Base-by-base conservation (phyloP, 495 filamentous ascomycete genomes). In the Penicillium ucsense region DNA sequence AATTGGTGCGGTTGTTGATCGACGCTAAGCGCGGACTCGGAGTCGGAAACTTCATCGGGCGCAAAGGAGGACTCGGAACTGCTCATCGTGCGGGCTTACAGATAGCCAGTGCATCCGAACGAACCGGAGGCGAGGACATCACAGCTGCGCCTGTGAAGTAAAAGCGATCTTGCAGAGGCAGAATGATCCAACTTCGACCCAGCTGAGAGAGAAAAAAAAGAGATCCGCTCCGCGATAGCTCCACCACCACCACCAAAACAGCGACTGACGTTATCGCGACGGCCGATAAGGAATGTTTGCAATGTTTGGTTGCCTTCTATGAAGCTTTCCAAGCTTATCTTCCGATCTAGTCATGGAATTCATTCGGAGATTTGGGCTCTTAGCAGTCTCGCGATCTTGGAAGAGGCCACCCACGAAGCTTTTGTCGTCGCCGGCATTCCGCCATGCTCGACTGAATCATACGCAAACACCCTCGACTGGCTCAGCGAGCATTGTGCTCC, bases 401-500 rank as follows among this genome's bases (percentile, higher is more conserved):
- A 55, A 41, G 48, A 49, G 40, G 29, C 48, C 45, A 0, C 36
- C 47, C 35, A 52, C 29, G 40, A 45, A 41, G 31, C 33, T 33
- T 31, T 30, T 38, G 4, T 4, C 11, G 6, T 30, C 8, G 6
- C 35, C 29, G 42, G 4, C 1, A 9, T 43, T 31, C 40, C 50
- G 28, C 5, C 41, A 49, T 43, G 46, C 48, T 41, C 61, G 60
- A 10, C 58, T 53, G 9, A 62, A 70, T 43, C 66, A 64, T 5
- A 65, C 64, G 10, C 52, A 9, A 45, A 48, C 32, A 39, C 49
- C 46, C 37, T 60, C 47, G 47, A 50, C 59, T 10, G 31, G 28
- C n/a, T 53, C 41, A 4, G 31, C 65, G 43, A 32, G 56, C 10
- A 72, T 89, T 38, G 72, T 68, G 42, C 77, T 92, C 34, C 83